Base-by-base conservation (phyloP, 2,329 filamentous ascomycete genomes). In the Fonsecaea erecta region DNA sequence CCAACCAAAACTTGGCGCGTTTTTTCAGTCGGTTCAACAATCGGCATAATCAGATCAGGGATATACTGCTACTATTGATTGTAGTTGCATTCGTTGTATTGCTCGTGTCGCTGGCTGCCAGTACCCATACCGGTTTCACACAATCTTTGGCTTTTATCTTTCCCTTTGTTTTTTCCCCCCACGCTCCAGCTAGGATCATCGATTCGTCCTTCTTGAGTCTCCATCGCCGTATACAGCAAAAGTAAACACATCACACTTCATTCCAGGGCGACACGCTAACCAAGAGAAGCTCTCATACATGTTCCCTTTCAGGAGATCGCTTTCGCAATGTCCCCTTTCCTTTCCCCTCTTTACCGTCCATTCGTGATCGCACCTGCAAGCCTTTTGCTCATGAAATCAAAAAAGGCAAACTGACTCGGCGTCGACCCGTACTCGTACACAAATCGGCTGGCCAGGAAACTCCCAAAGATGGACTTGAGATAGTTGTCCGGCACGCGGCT, bases 331-430 rank as follows among this genome's bases (percentile, higher is more conserved):
- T 6, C 1, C 37, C 8, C 28, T 24, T 8, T 30, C 14, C 48
- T 11, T 46, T 37, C 24, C 8, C 26, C 34, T 18, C 8, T 12
- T 60, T 32, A 64, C 55, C 63, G 60, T n/a, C 64, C 60, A 51
- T 69, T 63, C 9, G 54, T 18, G 18, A 67, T 61, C 3, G 63
- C 52, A 8, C 57, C 58, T 4, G 67, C 60, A 40, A 70, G 67
- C 21, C 70, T 56, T 52, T 68, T 72, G 51, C 69, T 68, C 70
- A 72, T 72, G 43, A 98, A 99, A 77, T 96, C 92, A 80, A 96
- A 99, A 84, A 99, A 99, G 43, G 94, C 93, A 82, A 99, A 98
- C 75, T 97, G 94, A 82, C 90, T 95, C 4, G 95, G 93, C 71
- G 87, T 89, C 76, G 93, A 93, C 74, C 95, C 95, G 77, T 94